Base-by-base conservation (phyloP, 2,329 filamentous ascomycete genomes). In the Parascedosporium putredinis region DNA sequence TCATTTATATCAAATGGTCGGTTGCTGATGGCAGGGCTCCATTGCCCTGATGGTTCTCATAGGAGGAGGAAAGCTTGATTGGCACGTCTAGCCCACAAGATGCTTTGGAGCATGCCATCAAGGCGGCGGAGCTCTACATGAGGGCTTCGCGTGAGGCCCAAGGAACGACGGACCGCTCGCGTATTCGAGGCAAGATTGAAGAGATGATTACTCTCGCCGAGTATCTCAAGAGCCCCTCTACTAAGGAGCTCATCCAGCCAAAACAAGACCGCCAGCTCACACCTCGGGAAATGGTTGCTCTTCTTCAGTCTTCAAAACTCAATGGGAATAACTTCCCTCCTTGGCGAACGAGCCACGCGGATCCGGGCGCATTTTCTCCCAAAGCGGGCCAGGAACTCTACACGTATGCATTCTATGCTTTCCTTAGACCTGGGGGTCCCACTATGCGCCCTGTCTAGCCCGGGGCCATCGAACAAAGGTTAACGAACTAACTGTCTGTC, bases 241-340 rank as follows among this genome's bases (percentile, higher is more conserved):
- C 55, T 56, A 46, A 55, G 56, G 50, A 54, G 67, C 69, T 8
- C 10, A 46, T 51, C 14, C 49, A 33, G 4, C 31, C 49, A n/a
- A 56, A 60, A 3, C 80, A 78, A 22, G 74, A 69, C 8, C 76
- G 86, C 49, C 71, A 76, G 51, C 70, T 86, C 12, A 76, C 86
- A 2, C 84, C 76, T 4, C 73, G 74, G 14, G 89, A 95, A 64
- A 76, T 89, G 59, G 83, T 86, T 25, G 81, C 96, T 47, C 66
- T 97, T 7, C 71, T 86, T 2, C 81, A 83, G 59, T 81, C 84
- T 3, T 93, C 90, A 4, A 84, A 81, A 50, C 73, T 98, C 18
- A 88, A 95, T 61, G 88, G 85, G 1, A 85, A 82, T 59, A 74
- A 84, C 18, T 97, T 95, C 56, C 88, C 86, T 9, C 88, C 86